Base-by-base conservation (phyloP, 2,329 filamentous ascomycete species). In the Pseudogymnoascus sp. region DNA sequence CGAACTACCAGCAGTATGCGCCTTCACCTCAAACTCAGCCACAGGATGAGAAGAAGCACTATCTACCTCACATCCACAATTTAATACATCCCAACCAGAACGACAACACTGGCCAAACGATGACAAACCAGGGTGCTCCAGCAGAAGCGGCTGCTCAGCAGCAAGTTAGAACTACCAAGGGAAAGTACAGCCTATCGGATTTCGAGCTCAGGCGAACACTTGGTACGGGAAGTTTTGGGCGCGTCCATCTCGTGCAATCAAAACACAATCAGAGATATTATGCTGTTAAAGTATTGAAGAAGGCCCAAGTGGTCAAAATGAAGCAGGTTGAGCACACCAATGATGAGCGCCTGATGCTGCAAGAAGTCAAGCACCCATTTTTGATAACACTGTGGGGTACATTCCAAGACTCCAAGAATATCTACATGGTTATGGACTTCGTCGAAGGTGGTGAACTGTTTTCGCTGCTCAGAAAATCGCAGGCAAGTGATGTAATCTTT, bases 371-470 rank as follows among this genome's bases (percentile, higher is more conserved):
- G 75, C 93, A 99, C 76, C 92, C 94, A 10, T 99, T 99, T 77
- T 81, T 99, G 66, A 94, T 99, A 73, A 99, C 94, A 1, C 81
- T 99, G 40, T 99, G 94, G 94, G 94, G 94, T 63, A 99, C 94
- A 8, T 99, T 97, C 75, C 93, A 97, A 74, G 94, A 99, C 71
- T 84, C 87, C 59, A 92, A 87, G 77, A 97, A 97, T 73, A 79
- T 99, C 36, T 99, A 99, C 83, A 99, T 99, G 94, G 94, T 99
- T 70, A 99, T 99, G 94, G 94, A 99, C 75, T 99, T 99, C 78
- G 93, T 99, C 60, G 94, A 99, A 76, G 94, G 94, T 68, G 94
- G 94, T 71, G 94, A 99, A 80, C 81, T 99, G 61, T 99, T 99
- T 75, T 97, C 93, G 68, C 77, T 99, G 70, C 79, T 99, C 69